phyloP scores from a whole-genome alignment of 2,329 filamentous ascomycete genomes.

The Colletotrichum cereale region DNA sequence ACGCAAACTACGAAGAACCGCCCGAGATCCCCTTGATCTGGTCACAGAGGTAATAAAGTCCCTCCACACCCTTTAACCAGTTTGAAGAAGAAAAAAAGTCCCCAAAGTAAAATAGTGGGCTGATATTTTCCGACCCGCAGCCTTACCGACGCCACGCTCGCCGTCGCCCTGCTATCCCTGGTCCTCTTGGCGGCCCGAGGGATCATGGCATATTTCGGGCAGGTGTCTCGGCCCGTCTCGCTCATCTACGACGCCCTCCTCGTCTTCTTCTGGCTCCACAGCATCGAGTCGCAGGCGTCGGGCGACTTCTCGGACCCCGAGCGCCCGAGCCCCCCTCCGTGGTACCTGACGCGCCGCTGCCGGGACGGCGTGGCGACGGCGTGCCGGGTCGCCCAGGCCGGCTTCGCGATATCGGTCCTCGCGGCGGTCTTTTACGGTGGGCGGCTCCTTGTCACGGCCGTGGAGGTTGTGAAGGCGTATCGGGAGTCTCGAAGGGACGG shows the following conservation, averaged over 20 bases:
- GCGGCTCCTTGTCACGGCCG: neutral
- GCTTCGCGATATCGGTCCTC: conserved; percentile 21
- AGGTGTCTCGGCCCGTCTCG: conserved; percentile 42
- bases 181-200: conserved; percentile 46
- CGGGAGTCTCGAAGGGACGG: neutral
- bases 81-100: neutral
- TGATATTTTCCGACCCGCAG: conserved; percentile 31
- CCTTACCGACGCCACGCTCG: conserved; percentile 46
- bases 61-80: too few species aligned
- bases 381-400: conserved; percentile 20
- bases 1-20: conserved; percentile 47
- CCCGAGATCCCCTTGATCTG: conserved; percentile 47
- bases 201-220: conserved; percentile 41
- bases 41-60: conserved; percentile 43
- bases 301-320: conserved; percentile 45
- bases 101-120: neutral
- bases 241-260: conserved; percentile 48
- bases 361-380: neutral
- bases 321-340: conserved; percentile 45
- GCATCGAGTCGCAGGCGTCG: conserved; percentile 43
- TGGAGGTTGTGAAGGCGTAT: neutral
- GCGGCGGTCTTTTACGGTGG: conserved; percentile 2
- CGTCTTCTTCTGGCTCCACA: conserved; percentile 45
- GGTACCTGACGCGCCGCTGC: conserved; percentile 47
- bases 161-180: conserved; percentile 46